Evolutionary conservation across 2,329 filamentous ascomycete species (phyloP).

Genomic region (Aspergillus sp.): DNA sequence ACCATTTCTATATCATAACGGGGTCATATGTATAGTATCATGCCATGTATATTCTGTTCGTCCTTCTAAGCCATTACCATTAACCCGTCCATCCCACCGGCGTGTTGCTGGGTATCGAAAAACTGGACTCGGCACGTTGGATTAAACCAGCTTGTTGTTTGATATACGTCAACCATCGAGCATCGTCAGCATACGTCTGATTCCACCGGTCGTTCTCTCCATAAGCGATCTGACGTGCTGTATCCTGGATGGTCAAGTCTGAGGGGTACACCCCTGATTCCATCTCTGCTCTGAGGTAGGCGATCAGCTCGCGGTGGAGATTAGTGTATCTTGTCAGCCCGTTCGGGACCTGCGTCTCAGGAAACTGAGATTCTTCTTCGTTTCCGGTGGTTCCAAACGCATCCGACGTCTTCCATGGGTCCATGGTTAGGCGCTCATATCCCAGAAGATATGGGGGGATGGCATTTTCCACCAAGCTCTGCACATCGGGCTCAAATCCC

Average conservation of each 20-base stretch:
- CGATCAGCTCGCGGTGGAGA: slow-evolving; percentile 21
- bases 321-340: slow-evolving; percentile 17
- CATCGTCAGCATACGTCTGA: slow-evolving; percentile 34
- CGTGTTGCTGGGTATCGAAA: background rate
- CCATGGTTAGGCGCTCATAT: slow-evolving; percentile 19
- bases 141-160: slow-evolving; percentile 20
- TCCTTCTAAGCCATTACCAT: too few species aligned
- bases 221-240: slow-evolving; percentile 30
- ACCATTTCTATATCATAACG: too few species aligned
- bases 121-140: background rate
- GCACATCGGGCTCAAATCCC: slow-evolving; percentile 23
- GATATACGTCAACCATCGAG: slow-evolving; percentile 29
- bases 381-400: background rate
- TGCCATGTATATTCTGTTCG: too few species aligned
- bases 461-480: slow-evolving; percentile 36
- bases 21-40: too few species aligned
- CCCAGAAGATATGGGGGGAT: slow-evolving; percentile 37
- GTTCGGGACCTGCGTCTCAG: background rate
- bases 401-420: slow-evolving; percentile 15
- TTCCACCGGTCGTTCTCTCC: slow-evolving; percentile 35
- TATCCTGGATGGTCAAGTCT: slow-evolving; percentile 31
- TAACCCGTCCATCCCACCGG: too few species aligned
- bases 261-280: slow-evolving; percentile 22
- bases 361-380: background rate
- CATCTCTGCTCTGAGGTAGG: slow-evolving; percentile 21